Evolutionary conservation across 1,284 basidiomycete genomes (phyloP).

Genomic region (Tranzscheliella williamsii): DNA sequence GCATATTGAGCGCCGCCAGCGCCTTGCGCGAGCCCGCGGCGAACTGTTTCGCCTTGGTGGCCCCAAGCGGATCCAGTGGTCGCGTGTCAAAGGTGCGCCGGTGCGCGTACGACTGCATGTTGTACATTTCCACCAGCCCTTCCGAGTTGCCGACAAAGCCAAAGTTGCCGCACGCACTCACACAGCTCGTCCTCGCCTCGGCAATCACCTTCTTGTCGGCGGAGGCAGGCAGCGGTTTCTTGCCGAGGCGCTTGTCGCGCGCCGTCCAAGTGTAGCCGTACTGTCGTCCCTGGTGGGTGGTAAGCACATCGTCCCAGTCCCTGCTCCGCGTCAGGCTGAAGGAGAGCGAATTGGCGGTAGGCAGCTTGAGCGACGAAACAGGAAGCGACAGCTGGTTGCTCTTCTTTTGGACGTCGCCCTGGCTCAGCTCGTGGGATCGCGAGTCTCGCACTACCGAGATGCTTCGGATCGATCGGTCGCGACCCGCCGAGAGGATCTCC

Average conservation of each 20-base stretch:
- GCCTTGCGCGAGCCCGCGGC: conserved; percentile 21
- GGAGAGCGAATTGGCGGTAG: conserved; percentile 75
- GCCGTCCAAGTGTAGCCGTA: conserved; percentile 51
- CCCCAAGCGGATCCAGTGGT: conserved; percentile 21
- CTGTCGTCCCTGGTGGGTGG: conserved; percentile 73
- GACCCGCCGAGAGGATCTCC: conserved; percentile 69
- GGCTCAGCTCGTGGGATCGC: conserved; percentile 79
- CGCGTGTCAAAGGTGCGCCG: conserved; percentile 66
- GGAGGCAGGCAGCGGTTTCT: conserved; percentile 32
- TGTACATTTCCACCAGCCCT: conserved; percentile 55
- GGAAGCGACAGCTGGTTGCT: conserved; percentile 79
- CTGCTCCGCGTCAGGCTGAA: conserved; percentile 80
- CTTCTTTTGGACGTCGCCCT: conserved; percentile 79
- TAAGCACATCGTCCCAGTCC: conserved; percentile 97
- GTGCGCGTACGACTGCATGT: conserved; percentile 79
- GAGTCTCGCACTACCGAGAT: conserved; percentile 77
- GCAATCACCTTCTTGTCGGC: conserved; percentile 60
- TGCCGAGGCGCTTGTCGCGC: conserved; percentile 50
- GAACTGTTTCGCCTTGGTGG: conserved; percentile 24
- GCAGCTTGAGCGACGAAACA: conserved; percentile 66
- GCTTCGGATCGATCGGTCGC: conserved; percentile 82
- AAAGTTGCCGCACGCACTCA: conserved; percentile 95
- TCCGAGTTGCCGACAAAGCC: conserved; percentile 68
- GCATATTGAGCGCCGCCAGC: conserved; percentile 15
- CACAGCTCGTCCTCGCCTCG: conserved; percentile 64